Percentiles rank a stretch among this genome's conserved stretches.
Conservation (phyloP, 768 basidiomycete species). For the Boletellus ananiceps region DNA sequence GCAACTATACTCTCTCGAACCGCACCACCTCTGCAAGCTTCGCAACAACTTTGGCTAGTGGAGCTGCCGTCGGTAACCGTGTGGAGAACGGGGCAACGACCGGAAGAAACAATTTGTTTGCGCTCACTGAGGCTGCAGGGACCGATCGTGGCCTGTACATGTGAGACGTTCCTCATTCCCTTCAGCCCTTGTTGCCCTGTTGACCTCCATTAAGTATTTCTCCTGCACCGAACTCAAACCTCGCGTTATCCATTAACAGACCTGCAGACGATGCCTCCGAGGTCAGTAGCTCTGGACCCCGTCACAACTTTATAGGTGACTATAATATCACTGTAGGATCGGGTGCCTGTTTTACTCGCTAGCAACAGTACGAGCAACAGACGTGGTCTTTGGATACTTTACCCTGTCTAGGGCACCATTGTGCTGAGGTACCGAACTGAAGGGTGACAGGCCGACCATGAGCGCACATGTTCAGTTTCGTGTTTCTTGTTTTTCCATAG, state of each 20-base stretch:
- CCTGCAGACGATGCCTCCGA: no score
- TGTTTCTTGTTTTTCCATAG: no score
- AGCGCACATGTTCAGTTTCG: no score
- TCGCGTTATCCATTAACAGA: neutral
- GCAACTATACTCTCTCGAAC: slow-evolving; percentile 7
- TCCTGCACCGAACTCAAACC: neutral
- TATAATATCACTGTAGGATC: no score
- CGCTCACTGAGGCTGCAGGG: slow-evolving; percentile 1
- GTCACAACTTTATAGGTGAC: no score
- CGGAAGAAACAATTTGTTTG: slow-evolving; percentile 1
- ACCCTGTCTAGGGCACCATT: no score
- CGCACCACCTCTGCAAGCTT: neutral
- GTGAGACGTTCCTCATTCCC: neutral
- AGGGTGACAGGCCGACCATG: no score
- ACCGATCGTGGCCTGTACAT: slow-evolving; percentile 4
- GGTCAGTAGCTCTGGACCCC: no score
- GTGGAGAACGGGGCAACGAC: slow-evolving; percentile 6
- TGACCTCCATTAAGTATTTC: slow-evolving; percentile 4
- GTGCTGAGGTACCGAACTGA: no score
- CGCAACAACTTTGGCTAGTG: neutral
- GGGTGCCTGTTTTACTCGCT: no score
- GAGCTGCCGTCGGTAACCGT: neutral
- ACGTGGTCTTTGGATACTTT: no score
- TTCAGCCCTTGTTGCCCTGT: neutral
- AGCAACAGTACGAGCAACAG: no score